Percentiles rank a stretch among this genome's conserved stretches.
These are phyloP conservation scores for Croton laevigatus DNA, from an alignment of 441 rosid species.

Conservation along the genomic window DNA sequence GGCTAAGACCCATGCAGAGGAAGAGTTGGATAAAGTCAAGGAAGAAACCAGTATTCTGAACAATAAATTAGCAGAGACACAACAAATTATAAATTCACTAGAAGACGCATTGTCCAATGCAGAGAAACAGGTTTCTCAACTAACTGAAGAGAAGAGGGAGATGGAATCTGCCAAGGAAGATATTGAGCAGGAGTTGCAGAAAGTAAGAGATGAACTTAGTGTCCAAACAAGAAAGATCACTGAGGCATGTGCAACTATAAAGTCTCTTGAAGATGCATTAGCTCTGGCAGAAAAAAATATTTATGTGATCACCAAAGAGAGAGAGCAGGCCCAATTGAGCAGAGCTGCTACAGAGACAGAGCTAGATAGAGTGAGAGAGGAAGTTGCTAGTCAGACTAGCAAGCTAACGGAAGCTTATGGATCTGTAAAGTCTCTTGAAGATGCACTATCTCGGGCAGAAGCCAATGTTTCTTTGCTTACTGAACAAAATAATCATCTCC, in stretches of 20 bases:
- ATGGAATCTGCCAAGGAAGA: slow-evolving; percentile 42
- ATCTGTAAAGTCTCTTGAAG: slow-evolving; percentile 65
- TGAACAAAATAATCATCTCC: slow-evolving; percentile 41
- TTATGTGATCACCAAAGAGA: slow-evolving; percentile 51
- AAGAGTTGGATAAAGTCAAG: slow-evolving; percentile 49
- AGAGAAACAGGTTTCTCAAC: slow-evolving; percentile 40
- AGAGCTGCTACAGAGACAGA: slow-evolving; percentile 49
- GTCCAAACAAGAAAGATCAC: slow-evolving; percentile 47
- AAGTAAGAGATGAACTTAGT: slow-evolving; percentile 50
- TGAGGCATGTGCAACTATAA: slow-evolving; percentile 49
- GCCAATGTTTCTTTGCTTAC: slow-evolving; percentile 44
- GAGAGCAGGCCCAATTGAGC: slow-evolving; percentile 61
- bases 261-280: slow-evolving; percentile 69
- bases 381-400: slow-evolving; percentile 43
- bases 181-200: slow-evolving; percentile 59
- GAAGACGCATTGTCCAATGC: slow-evolving; percentile 60
- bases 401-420: slow-evolving; percentile 54
- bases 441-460: slow-evolving; percentile 55
- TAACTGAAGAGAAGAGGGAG: slow-evolving; percentile 49
- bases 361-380: slow-evolving; percentile 52
- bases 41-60: slow-evolving; percentile 47
- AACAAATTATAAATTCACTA: slow-evolving; percentile 41
- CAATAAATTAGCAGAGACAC: slow-evolving; percentile 53
- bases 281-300: slow-evolving; percentile 53
- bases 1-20: slow-evolving; percentile 47